Base-by-base conservation (phyloP, 192 early-diverging fungal species). In the Endogone sp. region DNA sequence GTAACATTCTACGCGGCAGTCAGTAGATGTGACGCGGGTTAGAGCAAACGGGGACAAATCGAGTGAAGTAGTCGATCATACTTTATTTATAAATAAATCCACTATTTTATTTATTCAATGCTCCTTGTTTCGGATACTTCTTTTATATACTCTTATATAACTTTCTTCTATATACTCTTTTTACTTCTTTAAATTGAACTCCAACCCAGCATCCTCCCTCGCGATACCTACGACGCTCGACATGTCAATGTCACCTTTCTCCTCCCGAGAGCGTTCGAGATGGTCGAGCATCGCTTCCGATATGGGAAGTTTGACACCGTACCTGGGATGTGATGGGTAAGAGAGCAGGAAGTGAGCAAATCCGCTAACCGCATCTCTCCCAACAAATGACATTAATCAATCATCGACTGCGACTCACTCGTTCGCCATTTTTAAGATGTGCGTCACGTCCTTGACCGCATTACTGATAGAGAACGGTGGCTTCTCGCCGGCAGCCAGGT, bases 381-480 rank as follows among this genome's bases (percentile, higher is more conserved):
- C 16, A 6, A 60, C 2, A 16, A 6, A n/a, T 26, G 59, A 60
- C 21, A 6, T 60, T 8, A 8, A 49, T 49, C 37, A 49, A 49
- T 11, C 37, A 49, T 11, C 6, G 16, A 49, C 37, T 6, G 16
- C 16, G 0, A 60, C 59, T 60, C 27, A 60, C 59, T 74, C 72
- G 28, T 68, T 56, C 11, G 79, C 83, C 30, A 86, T 25, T 3
- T 66, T 20, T 3, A 67, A 56, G 55, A 83, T 82, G 62, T 83
- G 81, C 6, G 60, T 66, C 1, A 79, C 73, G 68, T 85, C 85
- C 71, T 87, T 85, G 29, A 78, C 27, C 16, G 73, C 75, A 26
- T 77, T 61, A 3, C 31, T 64, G 23, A 87, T 65, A 3, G 78
- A 31, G 22, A 84, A 87, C 27, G 6, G 59, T 22, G 59, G 10